A percentile compares a stretch with the other conserved stretches of the same genome.
Conservation (phyloP, 2,329 filamentous ascomycete species). For the Nectriaceae sp. region DNA sequence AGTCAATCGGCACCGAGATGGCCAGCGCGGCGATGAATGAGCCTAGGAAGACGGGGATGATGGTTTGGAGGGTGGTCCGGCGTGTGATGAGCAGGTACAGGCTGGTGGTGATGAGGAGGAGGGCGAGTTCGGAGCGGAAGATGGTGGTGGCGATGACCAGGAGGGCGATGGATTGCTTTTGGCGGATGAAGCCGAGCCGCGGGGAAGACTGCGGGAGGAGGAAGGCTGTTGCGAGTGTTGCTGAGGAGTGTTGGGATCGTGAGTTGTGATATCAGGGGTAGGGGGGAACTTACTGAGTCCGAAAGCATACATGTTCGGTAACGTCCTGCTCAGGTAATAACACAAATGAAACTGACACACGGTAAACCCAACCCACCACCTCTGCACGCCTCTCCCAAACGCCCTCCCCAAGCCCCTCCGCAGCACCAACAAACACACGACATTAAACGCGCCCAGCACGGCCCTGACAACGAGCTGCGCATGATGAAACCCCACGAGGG, state of each 20-base stretch:
- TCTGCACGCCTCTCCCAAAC: conserved; percentile 68
- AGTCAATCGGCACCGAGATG: conserved; percentile 77
- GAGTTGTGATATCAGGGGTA: neutral
- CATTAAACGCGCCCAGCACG: conserved; percentile 78
- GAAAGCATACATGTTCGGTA: conserved; percentile 98
- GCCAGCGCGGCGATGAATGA: conserved; percentile 68
- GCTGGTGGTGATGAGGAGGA: conserved; percentile 72
- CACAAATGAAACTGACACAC: conserved; percentile 88
- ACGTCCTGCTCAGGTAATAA: conserved; percentile 87
- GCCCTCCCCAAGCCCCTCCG: conserved; percentile 62
- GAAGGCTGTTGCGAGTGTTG: conserved; percentile 63
- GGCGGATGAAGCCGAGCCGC: conserved; percentile 41
- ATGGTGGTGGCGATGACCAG: conserved; percentile 80
- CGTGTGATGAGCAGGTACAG: conserved; percentile 62
- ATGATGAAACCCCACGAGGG: conserved; percentile 55
- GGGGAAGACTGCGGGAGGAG: conserved; percentile 38
- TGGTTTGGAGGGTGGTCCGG: conserved; percentile 53
- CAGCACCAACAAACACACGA: conserved; percentile 67
- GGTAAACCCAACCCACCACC: conserved; percentile 81
- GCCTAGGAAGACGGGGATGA: conserved; percentile 66
- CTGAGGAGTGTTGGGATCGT: conserved; percentile 39
- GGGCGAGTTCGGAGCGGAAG: conserved; percentile 86
- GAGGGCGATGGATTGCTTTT: conserved; percentile 68
- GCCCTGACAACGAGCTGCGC: conserved; percentile 68
- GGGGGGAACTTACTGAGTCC: conserved; percentile 66